A percentile compares a stretch with the other conserved stretches of the same genome.
These are phyloP conservation scores for Calonectria montana DNA, from an alignment of 2,329 filamentous ascomycete genomes.

Conservation along the genomic window DNA sequence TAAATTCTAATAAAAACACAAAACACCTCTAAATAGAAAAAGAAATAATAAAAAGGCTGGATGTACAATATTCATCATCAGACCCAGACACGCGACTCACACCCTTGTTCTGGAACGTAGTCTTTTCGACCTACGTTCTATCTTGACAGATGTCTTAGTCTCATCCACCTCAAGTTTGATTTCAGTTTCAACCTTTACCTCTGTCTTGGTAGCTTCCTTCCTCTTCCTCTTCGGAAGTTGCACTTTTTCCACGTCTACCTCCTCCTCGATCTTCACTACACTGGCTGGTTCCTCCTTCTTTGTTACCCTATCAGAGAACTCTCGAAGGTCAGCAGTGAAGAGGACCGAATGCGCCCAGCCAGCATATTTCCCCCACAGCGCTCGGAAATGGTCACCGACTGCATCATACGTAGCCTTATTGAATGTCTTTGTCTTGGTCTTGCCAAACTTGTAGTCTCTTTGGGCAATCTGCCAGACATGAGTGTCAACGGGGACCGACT, in stretches of 20 bases:
- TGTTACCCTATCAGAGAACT: conserved; percentile 76
- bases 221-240: conserved; percentile 39
- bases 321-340: conserved; percentile 90
- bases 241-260: conserved; percentile 27
- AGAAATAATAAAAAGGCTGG: not conserved
- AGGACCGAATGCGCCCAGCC: conserved; percentile 98
- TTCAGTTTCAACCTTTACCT: conserved; percentile 32
- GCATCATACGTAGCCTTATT: conserved; percentile 91
- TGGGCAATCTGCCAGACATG: conserved; percentile 99
- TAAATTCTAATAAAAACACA: not conserved
- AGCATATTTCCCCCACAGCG: conserved; percentile 91
- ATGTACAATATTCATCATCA: not conserved
- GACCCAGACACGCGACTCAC: not conserved
- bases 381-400: conserved; percentile 88
- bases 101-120: conserved; percentile 37
- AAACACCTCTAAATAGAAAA: not conserved
- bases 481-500: conserved; percentile 95
- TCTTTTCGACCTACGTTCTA: conserved; percentile 41
- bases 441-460: conserved; percentile 93
- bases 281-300: conserved; percentile 31
- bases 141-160: conserved; percentile 21
- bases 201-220: conserved; percentile 29
- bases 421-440: conserved; percentile 84
- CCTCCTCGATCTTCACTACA: conserved; percentile 38
- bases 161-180: conserved; percentile 31